These are phyloP conservation scores for Saccharum hybrid DNA, from an alignment of 202 grass and related monocot genomes.

Conservation along the genomic window DNA sequence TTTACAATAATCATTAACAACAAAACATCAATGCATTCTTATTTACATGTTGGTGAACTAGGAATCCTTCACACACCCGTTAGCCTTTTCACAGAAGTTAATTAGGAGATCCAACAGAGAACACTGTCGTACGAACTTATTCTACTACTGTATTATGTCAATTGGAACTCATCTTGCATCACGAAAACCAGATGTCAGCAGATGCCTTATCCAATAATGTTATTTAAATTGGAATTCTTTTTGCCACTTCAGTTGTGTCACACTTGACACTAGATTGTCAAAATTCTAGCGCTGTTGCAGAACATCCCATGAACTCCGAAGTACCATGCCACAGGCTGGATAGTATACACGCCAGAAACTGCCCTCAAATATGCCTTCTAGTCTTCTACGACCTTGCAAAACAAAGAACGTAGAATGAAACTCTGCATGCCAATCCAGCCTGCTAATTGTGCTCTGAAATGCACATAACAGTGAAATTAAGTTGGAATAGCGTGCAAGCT, in stretches of 20 bases:
- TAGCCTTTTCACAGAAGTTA: neutral
- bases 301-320: neutral
- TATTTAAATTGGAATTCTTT: neutral
- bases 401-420: slow-evolving; percentile 3
- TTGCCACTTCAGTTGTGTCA: neutral
- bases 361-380: neutral
- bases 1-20: neutral
- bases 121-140: neutral
- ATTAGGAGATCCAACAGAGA: neutral
- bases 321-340: neutral
- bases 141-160: neutral
- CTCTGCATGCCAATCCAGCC: neutral
- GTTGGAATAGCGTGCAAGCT: neutral
- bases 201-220: neutral
- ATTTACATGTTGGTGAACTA: slow-evolving; percentile 9
- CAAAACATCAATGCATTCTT: neutral
- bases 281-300: neutral
- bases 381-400: neutral
- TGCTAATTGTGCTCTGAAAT: neutral
- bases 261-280: neutral
- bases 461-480: neutral
- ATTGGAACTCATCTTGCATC: neutral
- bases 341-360: slow-evolving; percentile 7
- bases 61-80: neutral
- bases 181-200: neutral